Conservation (phyloP, 78 protist species). For the Dictyostelium firmibasis region DNA sequence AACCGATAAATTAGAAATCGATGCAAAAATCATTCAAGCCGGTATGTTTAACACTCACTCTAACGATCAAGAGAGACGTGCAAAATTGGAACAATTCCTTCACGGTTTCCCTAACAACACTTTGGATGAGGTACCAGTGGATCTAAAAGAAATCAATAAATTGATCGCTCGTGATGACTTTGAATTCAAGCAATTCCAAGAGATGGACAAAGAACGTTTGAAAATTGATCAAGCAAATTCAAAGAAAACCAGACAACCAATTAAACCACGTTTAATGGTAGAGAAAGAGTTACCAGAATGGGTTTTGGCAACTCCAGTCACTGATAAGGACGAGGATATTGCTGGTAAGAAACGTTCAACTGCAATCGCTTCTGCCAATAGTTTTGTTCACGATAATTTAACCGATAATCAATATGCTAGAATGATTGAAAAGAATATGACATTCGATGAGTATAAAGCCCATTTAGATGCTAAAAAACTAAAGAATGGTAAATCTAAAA, state of each 20-base stretch:
- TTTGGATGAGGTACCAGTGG: slow-evolving; percentile 33
- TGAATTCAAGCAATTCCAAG: slow-evolving; percentile 74
- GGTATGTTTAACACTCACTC: slow-evolving; percentile 89
- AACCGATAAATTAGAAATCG: slow-evolving; percentile 88
- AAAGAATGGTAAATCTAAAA: slow-evolving; percentile 14
- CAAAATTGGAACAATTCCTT: slow-evolving; percentile 76
- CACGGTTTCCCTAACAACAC: slow-evolving; percentile 65
- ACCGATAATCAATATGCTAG: slow-evolving; percentile 35
- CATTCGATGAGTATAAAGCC: slow-evolving; percentile 30
- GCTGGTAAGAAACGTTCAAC: not conserved
- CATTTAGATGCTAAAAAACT: not conserved
- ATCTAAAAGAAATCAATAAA: slow-evolving; percentile 58
- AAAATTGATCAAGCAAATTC: not conserved
- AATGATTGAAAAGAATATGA: slow-evolving; percentile 54
- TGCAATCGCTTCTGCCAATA: not conserved
- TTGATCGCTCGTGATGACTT: slow-evolving; percentile 74
- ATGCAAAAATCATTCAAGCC: slow-evolving; percentile 92
- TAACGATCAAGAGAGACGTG: slow-evolving; percentile 68
- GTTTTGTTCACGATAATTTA: slow-evolving; percentile 6
- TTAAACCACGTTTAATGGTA: slow-evolving; percentile 43
- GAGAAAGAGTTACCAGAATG: slow-evolving; percentile 72
- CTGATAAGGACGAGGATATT: slow-evolving; percentile 35
- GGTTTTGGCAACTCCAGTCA: slow-evolving; percentile 19
- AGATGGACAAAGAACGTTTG: slow-evolving; percentile 55
- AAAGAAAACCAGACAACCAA: not conserved